Evolutionary conservation across 495 filamentous ascomycete species (phyloP), one percentile per base, ranked within the genome.

Genomic region (Tuber magnatum): DNA sequence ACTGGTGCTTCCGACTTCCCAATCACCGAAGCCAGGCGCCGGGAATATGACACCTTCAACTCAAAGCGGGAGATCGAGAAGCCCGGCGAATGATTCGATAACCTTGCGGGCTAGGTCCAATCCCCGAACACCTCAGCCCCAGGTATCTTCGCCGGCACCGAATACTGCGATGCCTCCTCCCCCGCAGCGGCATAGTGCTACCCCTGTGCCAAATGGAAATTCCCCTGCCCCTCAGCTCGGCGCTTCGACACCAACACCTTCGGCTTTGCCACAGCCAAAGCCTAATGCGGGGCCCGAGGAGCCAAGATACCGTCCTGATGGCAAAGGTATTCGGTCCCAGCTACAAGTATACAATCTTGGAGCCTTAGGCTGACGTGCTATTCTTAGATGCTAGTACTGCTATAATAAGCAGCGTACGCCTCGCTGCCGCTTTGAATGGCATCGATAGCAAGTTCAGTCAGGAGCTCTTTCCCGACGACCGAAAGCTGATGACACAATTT

Each of bases 381-480:
- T 38, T 74, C 75, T n/a, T 71, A 88, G 86, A 84, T 75, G 81
- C 83, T 70, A 81, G 80, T 46, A 88, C 91, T 80, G 89, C 92
- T 24, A 84, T 94, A 61, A 88, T 94, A 73, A 86, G 86, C 41
- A 91, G 88, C 71, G 82, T 94, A 61, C 85, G 87, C 39, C 82
- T 97, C n/a, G 80, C 68, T 88, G 93, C 5, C 88, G 90, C 69
- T 79, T 69, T 87, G 1, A 89, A 85, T 42, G 80, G 89, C 73
- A 85, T 87, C 24, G 90, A 92, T 73, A 91, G 93, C 75, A 91
- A 89, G 32, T 82, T 92, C 69, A 90, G 91, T 9, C 82, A 70
- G 44, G 72, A 77, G 41, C 77, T 82, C 44, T 71, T 44, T 20
- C 80, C 80, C 8, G 74, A 79, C 68, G 68, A 77, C 39, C 44